Base-by-base conservation (phyloP, 148 eudicot genomes). In the Agrostemma githago region DNA sequence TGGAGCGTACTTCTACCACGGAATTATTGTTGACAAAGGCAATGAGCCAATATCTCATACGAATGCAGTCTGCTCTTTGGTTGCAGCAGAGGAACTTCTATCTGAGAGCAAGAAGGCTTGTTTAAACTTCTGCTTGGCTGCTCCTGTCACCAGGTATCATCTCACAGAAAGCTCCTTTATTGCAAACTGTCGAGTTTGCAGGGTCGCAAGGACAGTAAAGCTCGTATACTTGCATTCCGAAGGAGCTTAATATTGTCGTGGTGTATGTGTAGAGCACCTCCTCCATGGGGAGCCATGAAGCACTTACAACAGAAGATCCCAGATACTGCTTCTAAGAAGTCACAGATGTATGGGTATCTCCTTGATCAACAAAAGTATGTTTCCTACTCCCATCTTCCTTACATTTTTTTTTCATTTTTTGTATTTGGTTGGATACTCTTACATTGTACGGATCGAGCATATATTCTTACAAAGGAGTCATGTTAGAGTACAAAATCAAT, bases 1-100 rank as follows among this genome's bases (percentile, higher is more conserved):
- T 76, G 97, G 86, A 77, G 93, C 98, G n/a, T 95, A 92, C 83
- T 90, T 87, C 79, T 95, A 88, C 79, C 97, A 95, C 73, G 96
- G 90, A 38, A 72, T 92, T 72, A 88, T 94, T 37, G 44, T 87
- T 6, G 98, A 95, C 83, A 95, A 95, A 82, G 89, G 93, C 38
- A 82, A 79, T 11, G 90, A 89, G 66, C 92, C 92, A 12, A 85
- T 85, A n/a, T 78, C 85, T 66, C 98, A 90, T 72, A 61, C 82
- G 21, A 85, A 79, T 61, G 98, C 89, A 26, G 81, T 92, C 14
- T 83, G 86, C 66, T 88, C 92, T 78, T 87, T 92, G 65, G 85
- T 85, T 38, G 93, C 96, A 66, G 96, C 98, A 9, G 90, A 92
- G 76, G 92, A 88, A 60, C 77, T 92, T 43, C 84, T 94, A 53